phyloP scores from a whole-genome alignment of 805 yeast genomes.

The Jamesozyma spencerorum region DNA sequence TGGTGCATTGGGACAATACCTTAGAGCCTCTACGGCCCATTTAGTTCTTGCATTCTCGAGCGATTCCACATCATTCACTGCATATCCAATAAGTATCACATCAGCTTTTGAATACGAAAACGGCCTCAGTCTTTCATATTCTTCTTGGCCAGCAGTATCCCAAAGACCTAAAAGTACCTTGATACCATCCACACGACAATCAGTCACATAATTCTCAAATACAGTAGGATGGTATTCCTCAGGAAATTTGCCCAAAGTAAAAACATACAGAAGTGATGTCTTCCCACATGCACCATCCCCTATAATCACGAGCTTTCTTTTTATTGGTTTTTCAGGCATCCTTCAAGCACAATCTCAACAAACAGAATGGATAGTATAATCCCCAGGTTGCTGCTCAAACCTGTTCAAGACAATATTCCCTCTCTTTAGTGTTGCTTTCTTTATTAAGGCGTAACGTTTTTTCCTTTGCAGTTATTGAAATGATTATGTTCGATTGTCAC shows the following conservation, averaged over 20 bases:
- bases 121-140: slow-evolving; percentile 82
- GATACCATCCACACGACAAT: slow-evolving; percentile 88
- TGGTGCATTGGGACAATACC: slow-evolving; percentile 76
- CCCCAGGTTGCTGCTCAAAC: no score
- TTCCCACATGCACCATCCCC: slow-evolving; percentile 97
- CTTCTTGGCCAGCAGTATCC: slow-evolving; percentile 98
- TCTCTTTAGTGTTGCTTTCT: no score
- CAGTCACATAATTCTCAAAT: slow-evolving; percentile 89
- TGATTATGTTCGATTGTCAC: no score
- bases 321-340: slow-evolving; percentile 32
- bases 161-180: slow-evolving; percentile 81
- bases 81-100: slow-evolving; percentile 76
- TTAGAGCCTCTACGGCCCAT: slow-evolving; percentile 78
- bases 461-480: no score
- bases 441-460: no score
- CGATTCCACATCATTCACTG: slow-evolving; percentile 78
- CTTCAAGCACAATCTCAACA: no score
- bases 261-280: slow-evolving; percentile 81
- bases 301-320: slow-evolving; percentile 76
- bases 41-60: slow-evolving; percentile 71
- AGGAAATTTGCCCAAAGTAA: slow-evolving; percentile 88
- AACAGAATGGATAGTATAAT: no score
- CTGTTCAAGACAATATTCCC: no score
- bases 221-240: slow-evolving; percentile 91
- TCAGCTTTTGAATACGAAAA: slow-evolving; percentile 82